Percentiles rank a stretch among this genome's conserved stretches.
Evolutionary conservation across 2,329 filamentous ascomycete species (phyloP).

Genomic region (Lecanicillium sp.): DNA sequence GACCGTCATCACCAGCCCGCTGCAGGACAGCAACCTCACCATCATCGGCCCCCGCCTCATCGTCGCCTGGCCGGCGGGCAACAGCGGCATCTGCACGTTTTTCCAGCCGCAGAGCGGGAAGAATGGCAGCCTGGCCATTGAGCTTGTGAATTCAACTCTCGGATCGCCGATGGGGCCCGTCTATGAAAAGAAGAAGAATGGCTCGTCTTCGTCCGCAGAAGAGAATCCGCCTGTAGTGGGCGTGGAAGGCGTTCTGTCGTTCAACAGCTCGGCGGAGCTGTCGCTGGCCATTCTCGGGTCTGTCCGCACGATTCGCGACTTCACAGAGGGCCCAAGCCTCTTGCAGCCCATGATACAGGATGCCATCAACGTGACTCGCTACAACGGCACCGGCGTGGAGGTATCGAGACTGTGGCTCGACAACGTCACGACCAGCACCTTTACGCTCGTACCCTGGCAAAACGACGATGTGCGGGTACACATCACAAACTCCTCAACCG

Average conservation of each 20-base stretch:
- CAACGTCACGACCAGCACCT: conserved; percentile 47
- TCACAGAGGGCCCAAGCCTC: conserved; percentile 48
- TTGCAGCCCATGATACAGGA: conserved; percentile 47
- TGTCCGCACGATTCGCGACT: conserved; percentile 55
- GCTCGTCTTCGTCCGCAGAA: conserved; percentile 7
- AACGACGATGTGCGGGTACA: conserved; percentile 21
- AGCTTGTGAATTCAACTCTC: conserved; percentile 40
- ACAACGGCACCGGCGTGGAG: conserved; percentile 33
- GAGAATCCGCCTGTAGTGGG: conserved; percentile 37
- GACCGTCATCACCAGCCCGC: conserved; percentile 52
- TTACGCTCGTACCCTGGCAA: conserved; percentile 36
- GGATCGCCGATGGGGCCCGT: conserved; percentile 39
- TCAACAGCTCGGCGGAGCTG: conserved; percentile 50
- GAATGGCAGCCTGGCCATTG: conserved; percentile 46
- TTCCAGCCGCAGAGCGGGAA: conserved; percentile 46
- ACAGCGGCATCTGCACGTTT: conserved; percentile 51
- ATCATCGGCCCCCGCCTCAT: conserved; percentile 51
- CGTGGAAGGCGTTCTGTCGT: conserved; percentile 42
- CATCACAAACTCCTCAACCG: conserved; percentile 31
- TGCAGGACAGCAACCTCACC: conserved; percentile 42
- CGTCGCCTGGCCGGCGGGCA: conserved; percentile 57
- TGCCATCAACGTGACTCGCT: conserved; percentile 33
- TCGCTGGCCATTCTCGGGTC: conserved; percentile 52
- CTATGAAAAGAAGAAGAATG: conserved; percentile 24
- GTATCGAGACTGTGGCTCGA: conserved; percentile 54